Conservation (phyloP, 371 early-diverging fungal species). For the Mucor piriformis region DNA sequence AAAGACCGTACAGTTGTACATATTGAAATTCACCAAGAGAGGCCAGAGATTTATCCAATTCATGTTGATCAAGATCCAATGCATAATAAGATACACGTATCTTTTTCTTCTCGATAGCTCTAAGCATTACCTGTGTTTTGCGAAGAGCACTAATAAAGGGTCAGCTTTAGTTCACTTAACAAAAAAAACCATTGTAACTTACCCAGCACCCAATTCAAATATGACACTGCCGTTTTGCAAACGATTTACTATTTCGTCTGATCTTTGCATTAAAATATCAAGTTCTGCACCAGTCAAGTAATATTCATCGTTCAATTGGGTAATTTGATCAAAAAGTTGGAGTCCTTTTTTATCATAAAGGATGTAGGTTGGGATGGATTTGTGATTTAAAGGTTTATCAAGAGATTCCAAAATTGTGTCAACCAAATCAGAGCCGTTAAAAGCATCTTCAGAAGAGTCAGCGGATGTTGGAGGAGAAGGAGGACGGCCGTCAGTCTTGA, state of each 20-base stretch:
- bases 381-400: constrained; percentile 32
- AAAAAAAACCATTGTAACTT: constrained; percentile 16
- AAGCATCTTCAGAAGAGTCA: constrained; percentile 40
- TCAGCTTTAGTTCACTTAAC: background rate
- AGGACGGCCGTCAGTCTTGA: constrained; percentile 1
- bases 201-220: constrained; percentile 90
- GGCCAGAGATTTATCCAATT: constrained; percentile 66
- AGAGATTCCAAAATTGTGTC: constrained; percentile 55
- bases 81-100: constrained; percentile 83
- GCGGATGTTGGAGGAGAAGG: constrained; percentile 42
- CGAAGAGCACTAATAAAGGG: constrained; percentile 69
- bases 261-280: constrained; percentile 67
- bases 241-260: constrained; percentile 64
- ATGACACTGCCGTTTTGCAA: constrained; percentile 70
- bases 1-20: constrained; percentile 76
- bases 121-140: constrained; percentile 80
- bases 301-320: constrained; percentile 78
- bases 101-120: constrained; percentile 68
- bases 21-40: constrained; percentile 52
- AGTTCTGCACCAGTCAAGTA: constrained; percentile 86
- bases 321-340: constrained; percentile 87
- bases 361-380: constrained; percentile 72
- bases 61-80: constrained; percentile 85
- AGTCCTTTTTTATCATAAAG: constrained; percentile 86
- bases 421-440: constrained; percentile 42